phyloP scores from a whole-genome alignment of 2,329 filamentous ascomycete species.

The Colletotrichum tropicale region DNA sequence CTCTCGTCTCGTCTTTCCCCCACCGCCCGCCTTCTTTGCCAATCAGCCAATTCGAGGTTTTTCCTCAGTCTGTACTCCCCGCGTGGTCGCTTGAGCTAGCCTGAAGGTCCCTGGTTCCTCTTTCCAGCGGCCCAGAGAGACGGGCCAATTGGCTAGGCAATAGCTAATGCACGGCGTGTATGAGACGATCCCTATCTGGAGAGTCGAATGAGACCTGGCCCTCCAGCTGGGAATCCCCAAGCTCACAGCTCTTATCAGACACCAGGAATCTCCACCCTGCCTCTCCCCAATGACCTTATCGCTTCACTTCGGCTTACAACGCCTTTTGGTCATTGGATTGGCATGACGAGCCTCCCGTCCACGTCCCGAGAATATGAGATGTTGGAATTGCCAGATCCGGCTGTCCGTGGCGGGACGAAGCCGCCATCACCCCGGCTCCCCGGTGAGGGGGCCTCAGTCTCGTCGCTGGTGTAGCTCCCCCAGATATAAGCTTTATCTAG shows the following conservation, averaged over 20 bases:
- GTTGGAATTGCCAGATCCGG: background rate
- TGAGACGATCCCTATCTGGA: background rate
- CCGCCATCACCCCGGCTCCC: background rate
- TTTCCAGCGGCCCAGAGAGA: background rate
- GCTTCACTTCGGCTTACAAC: background rate
- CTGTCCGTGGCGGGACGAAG: background rate
- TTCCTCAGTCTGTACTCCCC: background rate
- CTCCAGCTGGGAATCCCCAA: background rate
- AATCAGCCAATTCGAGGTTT: background rate
- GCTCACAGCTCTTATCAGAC: conserved; percentile 2
- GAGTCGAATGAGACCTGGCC: background rate
- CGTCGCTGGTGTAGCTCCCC: background rate
- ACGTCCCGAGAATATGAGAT: background rate
- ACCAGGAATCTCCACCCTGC: background rate
- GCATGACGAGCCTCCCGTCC: background rate
- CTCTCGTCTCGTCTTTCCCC: conserved; percentile 8
- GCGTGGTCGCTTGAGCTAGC: background rate
- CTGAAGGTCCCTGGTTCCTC: background rate
- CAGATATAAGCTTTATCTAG: conserved; percentile 6
- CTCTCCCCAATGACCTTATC: background rate
- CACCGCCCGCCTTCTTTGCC: background rate
- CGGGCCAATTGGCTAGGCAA: background rate
- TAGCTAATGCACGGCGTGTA: conserved; percentile 5
- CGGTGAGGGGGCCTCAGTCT: background rate
- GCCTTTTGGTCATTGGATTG: conserved; percentile 1